phyloP scores from a whole-genome alignment of 805 yeast species.

The Kazachstania africana region DNA sequence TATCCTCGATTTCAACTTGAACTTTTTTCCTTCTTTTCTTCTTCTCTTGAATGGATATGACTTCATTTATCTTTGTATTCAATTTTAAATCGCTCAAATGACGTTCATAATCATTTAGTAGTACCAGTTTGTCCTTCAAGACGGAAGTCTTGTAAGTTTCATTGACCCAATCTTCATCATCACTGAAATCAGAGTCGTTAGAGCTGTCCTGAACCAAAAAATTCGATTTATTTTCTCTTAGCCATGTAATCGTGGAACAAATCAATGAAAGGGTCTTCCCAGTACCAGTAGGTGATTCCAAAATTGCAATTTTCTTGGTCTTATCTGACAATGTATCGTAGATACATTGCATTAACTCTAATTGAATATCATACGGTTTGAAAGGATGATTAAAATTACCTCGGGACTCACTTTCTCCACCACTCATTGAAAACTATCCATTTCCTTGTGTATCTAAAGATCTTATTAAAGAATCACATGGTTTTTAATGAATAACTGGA shows the following conservation, averaged over 20 bases:
- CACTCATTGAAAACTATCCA: neutral
- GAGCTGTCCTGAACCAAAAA: constrained; percentile 11
- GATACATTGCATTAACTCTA: constrained; percentile 64
- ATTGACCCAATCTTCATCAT: constrained; percentile 64
- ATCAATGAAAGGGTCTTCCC: constrained; percentile 85
- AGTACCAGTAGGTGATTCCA: constrained; percentile 92
- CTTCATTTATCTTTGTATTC: neutral
- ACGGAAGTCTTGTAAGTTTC: constrained; percentile 27
- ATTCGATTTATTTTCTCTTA: constrained; percentile 38
- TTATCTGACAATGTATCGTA: constrained; percentile 40
- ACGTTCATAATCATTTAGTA: constrained; percentile 26
- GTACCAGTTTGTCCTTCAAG: constrained; percentile 13
- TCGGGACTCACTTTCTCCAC: no score
- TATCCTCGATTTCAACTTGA: constrained; percentile 22
- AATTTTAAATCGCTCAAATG: constrained; percentile 21
- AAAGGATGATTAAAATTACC: constrained; percentile 55
- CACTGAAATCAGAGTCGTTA: constrained; percentile 29
- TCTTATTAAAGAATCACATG: no score
- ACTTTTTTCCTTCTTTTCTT: constrained; percentile 13
- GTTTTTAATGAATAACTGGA: no score
- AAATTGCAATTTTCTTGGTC: constrained; percentile 56
- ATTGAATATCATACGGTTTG: constrained; percentile 68
- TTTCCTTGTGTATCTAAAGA: no score
- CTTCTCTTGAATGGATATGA: constrained; percentile 1
- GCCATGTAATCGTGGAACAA: constrained; percentile 79